Percentiles rank a stretch among this genome's conserved stretches.
phyloP scores from a whole-genome alignment of 1,284 basidiomycete genomes.

The Uromyces viciae-fabae region DNA sequence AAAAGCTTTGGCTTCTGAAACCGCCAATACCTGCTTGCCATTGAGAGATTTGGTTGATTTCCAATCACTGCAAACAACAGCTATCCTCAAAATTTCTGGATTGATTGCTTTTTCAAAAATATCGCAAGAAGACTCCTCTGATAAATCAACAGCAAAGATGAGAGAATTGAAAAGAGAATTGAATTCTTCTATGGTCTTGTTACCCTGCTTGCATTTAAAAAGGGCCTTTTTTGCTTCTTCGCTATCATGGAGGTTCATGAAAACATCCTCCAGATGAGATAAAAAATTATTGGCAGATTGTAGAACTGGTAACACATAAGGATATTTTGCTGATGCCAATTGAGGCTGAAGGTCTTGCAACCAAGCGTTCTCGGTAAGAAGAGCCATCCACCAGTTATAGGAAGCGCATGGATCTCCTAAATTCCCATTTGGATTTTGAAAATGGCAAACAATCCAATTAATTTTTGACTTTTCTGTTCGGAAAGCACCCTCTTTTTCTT shows the following conservation, averaged over 20 bases:
- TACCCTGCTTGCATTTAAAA: background rate
- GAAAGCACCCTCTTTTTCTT: background rate
- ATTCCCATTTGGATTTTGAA: background rate
- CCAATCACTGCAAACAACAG: background rate
- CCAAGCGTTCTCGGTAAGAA: background rate
- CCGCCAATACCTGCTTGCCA: background rate
- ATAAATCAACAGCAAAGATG: background rate
- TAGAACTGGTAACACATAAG: too few relatives aligned
- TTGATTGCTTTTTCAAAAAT: constrained; percentile 1
- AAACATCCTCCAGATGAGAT: background rate
- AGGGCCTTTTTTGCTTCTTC: constrained; percentile 5
- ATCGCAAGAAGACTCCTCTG: background rate
- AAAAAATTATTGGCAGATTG: background rate
- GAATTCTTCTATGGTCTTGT: background rate
- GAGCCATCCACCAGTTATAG: constrained; percentile 18
- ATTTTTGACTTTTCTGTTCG: background rate
- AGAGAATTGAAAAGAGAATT: background rate
- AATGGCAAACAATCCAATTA: constrained; percentile 11
- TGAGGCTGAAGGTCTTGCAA: background rate
- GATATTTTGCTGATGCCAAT: background rate
- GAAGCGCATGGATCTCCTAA: background rate
- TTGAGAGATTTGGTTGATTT: background rate
- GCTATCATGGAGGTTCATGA: background rate
- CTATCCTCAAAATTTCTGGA: background rate
- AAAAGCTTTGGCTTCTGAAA: background rate